Conservation (phyloP, 2,329 filamentous ascomycete genomes). For the Colletotrichum neosansevieriae region DNA sequence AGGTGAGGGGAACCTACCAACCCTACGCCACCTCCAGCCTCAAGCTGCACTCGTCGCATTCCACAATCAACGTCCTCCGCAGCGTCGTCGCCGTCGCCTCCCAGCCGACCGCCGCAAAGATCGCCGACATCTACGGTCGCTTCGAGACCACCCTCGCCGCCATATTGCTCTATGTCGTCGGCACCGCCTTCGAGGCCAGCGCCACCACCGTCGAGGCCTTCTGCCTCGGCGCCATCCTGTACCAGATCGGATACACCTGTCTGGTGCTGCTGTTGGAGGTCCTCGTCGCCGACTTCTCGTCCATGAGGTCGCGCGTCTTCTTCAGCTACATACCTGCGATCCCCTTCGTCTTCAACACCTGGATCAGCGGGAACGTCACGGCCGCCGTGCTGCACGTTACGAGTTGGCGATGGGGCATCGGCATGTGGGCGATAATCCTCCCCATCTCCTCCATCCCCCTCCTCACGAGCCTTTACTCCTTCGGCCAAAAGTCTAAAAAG, state of each 20-base stretch:
- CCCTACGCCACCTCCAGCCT: conserved; percentile 66
- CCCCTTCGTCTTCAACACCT: conserved; percentile 72
- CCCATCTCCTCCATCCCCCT: conserved; percentile 68
- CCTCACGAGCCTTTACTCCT: conserved; percentile 54
- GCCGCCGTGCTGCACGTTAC: conserved; percentile 61
- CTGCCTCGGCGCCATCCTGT: conserved; percentile 65
- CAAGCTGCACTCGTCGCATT: conserved; percentile 64
- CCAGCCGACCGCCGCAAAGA: conserved; percentile 69
- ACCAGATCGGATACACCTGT: conserved; percentile 70
- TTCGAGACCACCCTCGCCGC: conserved; percentile 68
- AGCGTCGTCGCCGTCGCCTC: conserved; percentile 71
- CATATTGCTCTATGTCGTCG: conserved; percentile 66
- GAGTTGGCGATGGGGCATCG: conserved; percentile 72
- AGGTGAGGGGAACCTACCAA: conserved; percentile 64
- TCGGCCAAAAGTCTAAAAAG: conserved; percentile 57
- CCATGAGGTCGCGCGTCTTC: conserved; percentile 68
- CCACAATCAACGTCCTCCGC: conserved; percentile 69
- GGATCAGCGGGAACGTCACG: conserved; percentile 71
- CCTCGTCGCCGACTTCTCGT: conserved; percentile 71
- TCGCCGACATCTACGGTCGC: conserved; percentile 73
- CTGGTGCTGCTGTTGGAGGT: conserved; percentile 71
- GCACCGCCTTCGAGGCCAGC: conserved; percentile 66
- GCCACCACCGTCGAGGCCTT: conserved; percentile 63
- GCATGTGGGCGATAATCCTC: conserved; percentile 74
- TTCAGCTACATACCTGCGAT: conserved; percentile 72